Percentiles rank a stretch among this genome's conserved stretches.
phyloP scores from a whole-genome alignment of 2,329 filamentous ascomycete species.

The Mollisiaceae sp. region DNA sequence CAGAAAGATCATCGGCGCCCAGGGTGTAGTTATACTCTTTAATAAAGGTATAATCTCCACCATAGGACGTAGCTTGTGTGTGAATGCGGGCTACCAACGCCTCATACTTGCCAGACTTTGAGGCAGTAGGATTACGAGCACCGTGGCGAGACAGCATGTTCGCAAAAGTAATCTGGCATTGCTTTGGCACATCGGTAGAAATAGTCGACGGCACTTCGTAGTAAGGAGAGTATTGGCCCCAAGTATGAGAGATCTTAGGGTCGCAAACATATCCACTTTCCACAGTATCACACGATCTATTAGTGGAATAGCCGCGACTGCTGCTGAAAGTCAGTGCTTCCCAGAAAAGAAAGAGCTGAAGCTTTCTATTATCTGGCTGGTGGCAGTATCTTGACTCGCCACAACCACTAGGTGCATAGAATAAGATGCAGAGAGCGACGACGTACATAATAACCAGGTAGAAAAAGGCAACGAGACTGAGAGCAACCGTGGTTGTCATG shows the following conservation, averaged over 20 bases:
- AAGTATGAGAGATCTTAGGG: conserved; percentile 48
- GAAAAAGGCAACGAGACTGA: conserved; percentile 32
- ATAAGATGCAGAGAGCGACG: not conserved
- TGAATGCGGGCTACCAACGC: conserved; percentile 71
- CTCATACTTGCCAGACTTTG: conserved; percentile 69
- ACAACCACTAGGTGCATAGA: not conserved
- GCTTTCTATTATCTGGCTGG: not conserved
- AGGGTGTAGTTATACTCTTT: conserved; percentile 73
- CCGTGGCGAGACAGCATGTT: conserved; percentile 86
- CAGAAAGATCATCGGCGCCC: conserved; percentile 70
- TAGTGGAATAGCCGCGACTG: conserved; percentile 17
- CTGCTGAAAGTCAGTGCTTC: conserved; percentile 26
- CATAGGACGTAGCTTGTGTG: conserved; percentile 57
- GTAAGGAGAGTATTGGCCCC: conserved; percentile 90
- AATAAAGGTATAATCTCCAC: conserved; percentile 71
- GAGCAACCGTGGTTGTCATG: conserved; percentile 26
- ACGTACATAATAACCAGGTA: conserved; percentile 36
- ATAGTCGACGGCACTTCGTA: conserved; percentile 76
- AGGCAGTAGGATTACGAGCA: conserved; percentile 76
- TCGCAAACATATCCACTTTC: conserved; percentile 41
- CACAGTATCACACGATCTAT: conserved; percentile 38
- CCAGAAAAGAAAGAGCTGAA: not conserved
- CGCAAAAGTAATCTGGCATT: conserved; percentile 79
- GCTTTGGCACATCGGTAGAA: conserved; percentile 60
- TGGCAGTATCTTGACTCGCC: not conserved